Percentiles rank a stretch among this genome's conserved stretches.
Conservation (phyloP, 768 basidiomycete species). For the Mycena epipterygia region DNA sequence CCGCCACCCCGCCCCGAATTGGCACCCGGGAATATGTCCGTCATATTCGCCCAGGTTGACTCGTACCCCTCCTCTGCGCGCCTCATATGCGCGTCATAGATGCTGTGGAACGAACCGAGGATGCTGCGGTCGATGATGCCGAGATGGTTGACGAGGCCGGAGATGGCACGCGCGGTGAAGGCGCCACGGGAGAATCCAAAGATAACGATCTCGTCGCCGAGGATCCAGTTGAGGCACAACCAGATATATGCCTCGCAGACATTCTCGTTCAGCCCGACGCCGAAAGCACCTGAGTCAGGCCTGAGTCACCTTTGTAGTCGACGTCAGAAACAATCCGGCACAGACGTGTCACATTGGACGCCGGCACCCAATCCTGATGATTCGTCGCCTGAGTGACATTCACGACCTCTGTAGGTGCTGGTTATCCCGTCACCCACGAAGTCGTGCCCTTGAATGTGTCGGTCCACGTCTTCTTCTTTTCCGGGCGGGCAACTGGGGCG, state of each 20-base stretch:
- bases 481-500: background rate
- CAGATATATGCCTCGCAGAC: background rate
- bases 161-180: constrained; percentile 24
- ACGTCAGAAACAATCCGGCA: background rate
- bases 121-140: constrained; percentile 7
- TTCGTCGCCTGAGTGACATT: background rate
- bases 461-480: background rate
- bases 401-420: too few species aligned
- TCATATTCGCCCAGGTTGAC: too few species aligned
- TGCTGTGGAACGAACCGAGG: background rate
- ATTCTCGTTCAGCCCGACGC: background rate
- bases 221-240: background rate
- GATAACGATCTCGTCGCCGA: background rate
- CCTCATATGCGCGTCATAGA: background rate
- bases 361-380: background rate
- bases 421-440: too few species aligned
- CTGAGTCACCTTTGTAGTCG: background rate
- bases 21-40: too few species aligned
- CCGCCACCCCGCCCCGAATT: too few species aligned
- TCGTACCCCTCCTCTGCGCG: background rate
- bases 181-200: constrained; percentile 15
- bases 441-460: too few species aligned
- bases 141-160: constrained; percentile 17
- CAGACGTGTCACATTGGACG: constrained; percentile 3
- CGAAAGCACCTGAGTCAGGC: background rate